Evolutionary conservation across 495 filamentous ascomycete genomes (phyloP), one percentile per base, ranked within the genome.

Genomic region (Aspergillus leporis): DNA sequence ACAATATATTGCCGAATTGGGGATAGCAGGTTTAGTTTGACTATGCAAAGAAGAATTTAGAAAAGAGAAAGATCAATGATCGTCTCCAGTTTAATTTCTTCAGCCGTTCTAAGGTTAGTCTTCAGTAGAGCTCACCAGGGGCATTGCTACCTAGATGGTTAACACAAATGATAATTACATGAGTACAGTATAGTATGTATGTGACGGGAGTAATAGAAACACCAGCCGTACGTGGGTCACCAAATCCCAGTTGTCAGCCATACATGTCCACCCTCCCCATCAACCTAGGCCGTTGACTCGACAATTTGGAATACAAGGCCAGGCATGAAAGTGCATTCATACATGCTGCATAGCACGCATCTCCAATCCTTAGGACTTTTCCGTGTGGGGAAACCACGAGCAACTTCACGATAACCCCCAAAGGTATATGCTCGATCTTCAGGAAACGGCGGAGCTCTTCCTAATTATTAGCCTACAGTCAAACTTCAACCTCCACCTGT

Each of bases 351-450:
- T 30, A 28, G 41, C 21, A 14, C 19, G 13, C 1, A 47, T 47
- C 23, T 47, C 8, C 43, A 8, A 23, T 23, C 16, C 43, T 23
- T 22, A 23, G 19, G 23, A 22, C 21, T 5, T 23, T 47, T 23
- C 43, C 13, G 51, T 31, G 31, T 58, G 56, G 49, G 47, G 48
- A 45, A 52, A 32, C 34, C 36, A 47, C 53, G 53, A 28, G 41
- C 53, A 25, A 34, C 53, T 32, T n/a, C 21, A 31, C 16, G 41
- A 47, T 47, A 47, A 0, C 19, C 34, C 40, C 51, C 7, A 51
- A 43, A 41, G 12, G 28, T 5, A 23, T n/a, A 7, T 19, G 18
- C 19, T 47, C 43, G 21, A 47, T 47, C 21, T 47, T 16, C 52
- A 55, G n/a, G n/a, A 18, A 46, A 14, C 51, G 31, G 31, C 32